Conservation (phyloP, 208 protist species). For the Crithidia sp. region DNA sequence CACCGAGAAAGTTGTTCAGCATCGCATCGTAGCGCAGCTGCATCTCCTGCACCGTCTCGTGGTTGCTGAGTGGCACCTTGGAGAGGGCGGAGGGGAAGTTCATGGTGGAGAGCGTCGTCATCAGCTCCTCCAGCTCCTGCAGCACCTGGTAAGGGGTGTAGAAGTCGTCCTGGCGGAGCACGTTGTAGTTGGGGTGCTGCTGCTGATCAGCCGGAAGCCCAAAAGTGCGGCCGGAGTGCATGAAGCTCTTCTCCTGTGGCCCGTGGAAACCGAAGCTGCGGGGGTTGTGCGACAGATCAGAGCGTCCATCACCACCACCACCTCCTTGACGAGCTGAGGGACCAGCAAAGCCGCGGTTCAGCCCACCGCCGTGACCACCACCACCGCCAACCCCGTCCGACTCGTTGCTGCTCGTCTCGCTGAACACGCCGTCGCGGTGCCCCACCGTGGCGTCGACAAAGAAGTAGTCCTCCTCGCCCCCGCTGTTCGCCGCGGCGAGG, state of each 20-base stretch:
- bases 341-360: conserved; percentile 2
- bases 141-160: conserved; percentile 54
- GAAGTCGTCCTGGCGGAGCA: conserved; percentile 36
- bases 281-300: neutral
- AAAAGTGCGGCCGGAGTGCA: conserved; percentile 17
- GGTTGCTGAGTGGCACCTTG: conserved; percentile 45
- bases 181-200: conserved; percentile 30
- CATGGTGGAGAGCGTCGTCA: conserved; percentile 30
- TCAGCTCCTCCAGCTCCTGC: conserved; percentile 45
- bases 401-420: conserved; percentile 11
- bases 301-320: neutral
- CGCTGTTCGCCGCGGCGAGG: conserved; percentile 1
- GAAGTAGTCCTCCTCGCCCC: conserved; percentile 5
- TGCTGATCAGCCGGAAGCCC: conserved; percentile 13
- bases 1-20: conserved; percentile 46
- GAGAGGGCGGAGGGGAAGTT: conserved; percentile 31
- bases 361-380: neutral
- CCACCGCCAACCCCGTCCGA: neutral
- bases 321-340: neutral
- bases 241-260: conserved; percentile 13
- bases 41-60: conserved; percentile 59
- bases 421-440: neutral
- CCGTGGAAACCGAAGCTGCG: conserved; percentile 10
- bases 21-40: conserved; percentile 49
- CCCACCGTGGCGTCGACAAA: neutral